Evolutionary conservation across 2,329 filamentous ascomycete genomes (phyloP), one percentile per base, ranked within the genome.

Genomic region (Stachybotrys elegans): DNA sequence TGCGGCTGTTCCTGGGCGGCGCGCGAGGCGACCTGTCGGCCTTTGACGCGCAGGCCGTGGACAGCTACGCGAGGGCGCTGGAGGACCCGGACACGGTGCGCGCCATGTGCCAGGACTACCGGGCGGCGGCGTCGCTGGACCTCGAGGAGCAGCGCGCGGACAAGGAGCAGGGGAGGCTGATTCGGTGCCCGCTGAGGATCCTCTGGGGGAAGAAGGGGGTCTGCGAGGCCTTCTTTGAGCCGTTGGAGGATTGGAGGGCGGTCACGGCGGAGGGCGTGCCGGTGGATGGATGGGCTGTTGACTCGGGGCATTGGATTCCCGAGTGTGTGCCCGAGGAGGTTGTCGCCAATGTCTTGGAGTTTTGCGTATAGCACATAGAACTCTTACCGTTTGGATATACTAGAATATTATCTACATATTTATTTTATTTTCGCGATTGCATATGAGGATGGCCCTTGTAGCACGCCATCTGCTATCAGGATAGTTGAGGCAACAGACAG

Each of bases 21-120:
- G 46, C 68, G 23, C 49, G 65, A 58, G 62, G 49, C 41, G 69
- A 51, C 44, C 52, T 62, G n/a, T 42, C 48, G 2, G 60, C 65
- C 4, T 71, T 68, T 45, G 59, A 59, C 1, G 31, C 55, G 1
- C 56, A 57, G 13, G 59, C 60, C 25, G 61, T 71, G 0, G 60
- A 66, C 0, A 55, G 64, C 3, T 79, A 78, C 47, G 61, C 63
- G 1, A 57, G 57, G 2, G 65, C 61, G 21, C 54, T 78, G 20
- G 59, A 59, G 5, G 66, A 78, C 36, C 54, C 58, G 2, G 62
- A 57, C 0, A 59, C 66, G 0, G 65, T 80, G 11, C 67, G 71
- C 46, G 68, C 67, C 0, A 75, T 71, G 61, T 79, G 75, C 47
- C 68, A 80, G 48, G 78, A 81, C 50, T 82, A 81, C 47, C 61